Evolutionary conservation across 2,329 filamentous ascomycete species (phyloP).

Genomic region (Calonectria henricotiae): DNA sequence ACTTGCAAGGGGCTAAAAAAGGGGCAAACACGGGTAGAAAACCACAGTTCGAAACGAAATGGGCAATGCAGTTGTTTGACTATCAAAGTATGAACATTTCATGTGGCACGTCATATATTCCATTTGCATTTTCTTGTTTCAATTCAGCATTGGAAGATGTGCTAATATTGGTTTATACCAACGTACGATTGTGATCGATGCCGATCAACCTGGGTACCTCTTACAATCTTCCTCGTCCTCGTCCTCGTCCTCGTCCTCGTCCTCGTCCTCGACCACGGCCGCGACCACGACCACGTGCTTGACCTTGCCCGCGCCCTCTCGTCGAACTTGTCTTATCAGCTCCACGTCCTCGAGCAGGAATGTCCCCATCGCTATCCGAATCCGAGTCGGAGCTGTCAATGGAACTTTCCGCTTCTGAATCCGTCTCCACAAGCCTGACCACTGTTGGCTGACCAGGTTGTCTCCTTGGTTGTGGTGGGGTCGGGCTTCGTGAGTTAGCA

Average conservation of each 20-base stretch:
- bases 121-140: too few relatives aligned
- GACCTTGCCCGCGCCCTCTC: slow-evolving; percentile 38
- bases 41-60: too few relatives aligned
- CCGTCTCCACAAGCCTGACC: slow-evolving; percentile 50
- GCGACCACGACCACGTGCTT: slow-evolving; percentile 40
- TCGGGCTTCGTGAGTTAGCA: slow-evolving; percentile 42
- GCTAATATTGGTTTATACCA: neutral
- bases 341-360: slow-evolving; percentile 45
- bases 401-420: slow-evolving; percentile 43
- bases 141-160: neutral
- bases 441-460: slow-evolving; percentile 42
- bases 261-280: slow-evolving; percentile 26
- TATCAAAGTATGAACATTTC: too few relatives aligned
- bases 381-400: slow-evolving; percentile 39
- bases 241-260: neutral
- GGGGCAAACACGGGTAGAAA: neutral
- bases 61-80: too few relatives aligned
- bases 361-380: slow-evolving; percentile 47
- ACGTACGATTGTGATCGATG: neutral
- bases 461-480: slow-evolving; percentile 31
- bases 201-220: neutral
- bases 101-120: too few relatives aligned
- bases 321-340: slow-evolving; percentile 31
- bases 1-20: neutral
- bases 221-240: slow-evolving; percentile 16